Conservation (phyloP, 805 yeast species). For the Schwanniomyces pseudopolymorphus region DNA sequence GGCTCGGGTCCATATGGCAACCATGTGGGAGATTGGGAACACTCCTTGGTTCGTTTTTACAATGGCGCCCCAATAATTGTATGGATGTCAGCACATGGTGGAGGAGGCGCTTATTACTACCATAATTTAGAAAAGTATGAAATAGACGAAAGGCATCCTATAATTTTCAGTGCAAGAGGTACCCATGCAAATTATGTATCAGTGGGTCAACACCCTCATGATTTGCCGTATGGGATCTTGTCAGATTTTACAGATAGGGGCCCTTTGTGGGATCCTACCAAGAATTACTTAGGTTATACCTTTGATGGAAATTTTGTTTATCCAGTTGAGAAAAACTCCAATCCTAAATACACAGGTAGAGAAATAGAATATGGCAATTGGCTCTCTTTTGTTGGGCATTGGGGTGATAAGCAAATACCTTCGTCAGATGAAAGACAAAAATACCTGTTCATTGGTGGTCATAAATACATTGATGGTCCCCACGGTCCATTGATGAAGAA, state of each 20-base stretch:
- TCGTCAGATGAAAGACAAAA: slow-evolving; percentile 75
- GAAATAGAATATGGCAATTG: slow-evolving; percentile 64
- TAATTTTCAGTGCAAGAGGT: slow-evolving; percentile 88
- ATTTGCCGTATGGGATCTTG: slow-evolving; percentile 85
- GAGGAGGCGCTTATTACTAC: slow-evolving; percentile 87
- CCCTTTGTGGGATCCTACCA: slow-evolving; percentile 89
- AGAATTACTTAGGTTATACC: slow-evolving; percentile 79
- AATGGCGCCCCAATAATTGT: slow-evolving; percentile 77
- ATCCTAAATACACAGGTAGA: slow-evolving; percentile 49
- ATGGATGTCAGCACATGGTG: slow-evolving; percentile 99
- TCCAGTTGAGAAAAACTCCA: slow-evolving; percentile 40
- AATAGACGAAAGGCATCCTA: slow-evolving; percentile 51
- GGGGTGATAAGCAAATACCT: slow-evolving; percentile 83
- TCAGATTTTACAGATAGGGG: slow-evolving; percentile 96
- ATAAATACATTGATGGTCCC: slow-evolving; percentile 92
- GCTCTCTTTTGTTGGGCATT: slow-evolving; percentile 77
- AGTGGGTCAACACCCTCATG: slow-evolving; percentile 96
- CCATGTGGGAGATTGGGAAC: slow-evolving; percentile 99
- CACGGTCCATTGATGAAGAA: slow-evolving; percentile 84
- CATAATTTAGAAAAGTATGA: slow-evolving; percentile 69
- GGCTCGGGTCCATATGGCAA: slow-evolving; percentile 97
- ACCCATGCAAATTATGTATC: slow-evolving; percentile 96
- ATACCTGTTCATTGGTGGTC: slow-evolving; percentile 81
- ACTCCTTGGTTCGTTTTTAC: slow-evolving; percentile 79
- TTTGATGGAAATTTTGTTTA: slow-evolving; percentile 58